Evolutionary conservation across 2,329 filamentous ascomycete species (phyloP).

Genomic region (Curvularia spicifera): DNA sequence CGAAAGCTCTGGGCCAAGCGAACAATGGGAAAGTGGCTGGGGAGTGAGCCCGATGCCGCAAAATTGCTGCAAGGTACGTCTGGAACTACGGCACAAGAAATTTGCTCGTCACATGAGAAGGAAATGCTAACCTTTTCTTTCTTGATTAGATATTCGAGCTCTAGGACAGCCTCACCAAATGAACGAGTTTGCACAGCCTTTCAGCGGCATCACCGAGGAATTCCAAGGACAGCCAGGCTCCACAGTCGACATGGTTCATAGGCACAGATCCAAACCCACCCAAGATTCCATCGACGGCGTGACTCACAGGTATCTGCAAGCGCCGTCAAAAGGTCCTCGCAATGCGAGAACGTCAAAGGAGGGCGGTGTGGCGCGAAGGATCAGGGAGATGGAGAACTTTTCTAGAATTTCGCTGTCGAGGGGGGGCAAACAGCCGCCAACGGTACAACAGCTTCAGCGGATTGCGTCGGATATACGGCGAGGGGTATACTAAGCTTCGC

Average conservation of each 20-base stretch:
- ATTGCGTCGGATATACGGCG: constrained; percentile 32
- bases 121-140: not conserved
- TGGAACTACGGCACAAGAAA: not conserved
- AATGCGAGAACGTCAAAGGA: not conserved
- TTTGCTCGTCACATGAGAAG: no score
- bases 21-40: constrained; percentile 29
- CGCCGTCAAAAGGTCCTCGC: not conserved
- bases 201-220: not conserved
- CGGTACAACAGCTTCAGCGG: constrained; percentile 31
- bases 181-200: not conserved
- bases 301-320: not conserved
- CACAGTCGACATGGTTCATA: not conserved
- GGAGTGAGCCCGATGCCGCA: constrained; percentile 31
- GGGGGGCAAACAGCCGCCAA: constrained; percentile 21
- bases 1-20: constrained; percentile 34
- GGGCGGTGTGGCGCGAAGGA: constrained; percentile 5
- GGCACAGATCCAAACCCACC: not conserved
- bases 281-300: not conserved
- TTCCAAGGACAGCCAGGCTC: not conserved
- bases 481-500: constrained; percentile 20
- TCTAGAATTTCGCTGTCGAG: constrained; percentile 5
- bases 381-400: constrained; percentile 8
- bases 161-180: not conserved
- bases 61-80: constrained; percentile 31
- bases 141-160: constrained; percentile 27